Base-by-base conservation (phyloP, 2,329 filamentous ascomycete species). In the Alternaria tenuissima region DNA sequence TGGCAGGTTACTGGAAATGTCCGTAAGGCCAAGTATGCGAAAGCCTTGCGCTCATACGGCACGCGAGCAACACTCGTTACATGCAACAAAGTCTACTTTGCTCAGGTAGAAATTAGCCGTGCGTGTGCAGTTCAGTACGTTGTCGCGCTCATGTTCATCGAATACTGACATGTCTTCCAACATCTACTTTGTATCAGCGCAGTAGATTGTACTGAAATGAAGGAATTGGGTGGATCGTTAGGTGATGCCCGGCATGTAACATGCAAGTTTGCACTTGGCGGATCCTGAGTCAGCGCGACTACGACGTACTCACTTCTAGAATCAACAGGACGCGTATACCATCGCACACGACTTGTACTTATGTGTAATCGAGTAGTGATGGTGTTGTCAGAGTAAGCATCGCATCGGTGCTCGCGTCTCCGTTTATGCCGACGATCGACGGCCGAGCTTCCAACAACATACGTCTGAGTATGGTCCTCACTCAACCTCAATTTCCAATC, bases 351-450 rank as follows among this genome's bases (percentile, higher is more conserved):
- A 49, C 2, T 18, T 20, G 32, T 38, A 38, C 18, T 32, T 42
- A 18, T 14, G 7, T 41, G 39, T 41, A 43, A 39, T 49, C 42
- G 36, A 38, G 20, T 12, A n/a, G 42, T 16, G 20, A 46, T 54
- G 38, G 22, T 52, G 41, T 52, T 44, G 55, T 43, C 49, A 48
- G 18, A 22, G 26, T 52, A 18, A 59, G 60, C 47, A n/a, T 48
- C 22, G 18, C 48, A 30, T 62, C 60, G 57, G 57, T n/a, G 20
- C 16, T 52, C 22, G 26, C 20, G 14, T n/a, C 28, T 51, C 57
- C 47, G 51, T 49, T n/a, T 8, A 18, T 46, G n/a, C 60, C 60
- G 52, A 48, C 32, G 57, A 63, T 63, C 58, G 48, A 26, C 57
- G 30, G 14, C 18, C 47, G 57, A 46, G 6, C 30, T 63, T 51